These are phyloP conservation scores for Capsella bursapastoris DNA, from an alignment of 345 rosid species.

Conservation along the genomic window DNA sequence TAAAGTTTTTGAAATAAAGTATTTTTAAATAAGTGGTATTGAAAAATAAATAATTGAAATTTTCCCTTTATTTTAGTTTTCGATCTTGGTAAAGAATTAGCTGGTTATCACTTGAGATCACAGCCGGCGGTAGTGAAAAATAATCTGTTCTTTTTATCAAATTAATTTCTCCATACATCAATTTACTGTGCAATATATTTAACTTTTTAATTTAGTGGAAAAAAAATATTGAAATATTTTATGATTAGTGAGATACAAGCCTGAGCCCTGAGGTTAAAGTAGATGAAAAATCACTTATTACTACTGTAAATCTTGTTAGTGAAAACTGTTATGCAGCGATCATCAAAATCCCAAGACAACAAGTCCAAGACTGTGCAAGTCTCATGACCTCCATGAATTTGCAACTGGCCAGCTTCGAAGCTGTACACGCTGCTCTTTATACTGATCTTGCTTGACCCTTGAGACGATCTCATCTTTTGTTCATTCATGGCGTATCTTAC, in stretches of 20 bases:
- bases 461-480: conserved; percentile 37
- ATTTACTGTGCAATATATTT: not conserved
- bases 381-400: conserved; percentile 57
- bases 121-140: too few relatives aligned
- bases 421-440: conserved; percentile 46
- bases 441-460: conserved; percentile 67
- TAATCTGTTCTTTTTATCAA: not conserved
- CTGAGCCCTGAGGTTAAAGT: not conserved
- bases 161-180: conserved; percentile 1
- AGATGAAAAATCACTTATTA: conserved; percentile 8
- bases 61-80: too few relatives aligned
- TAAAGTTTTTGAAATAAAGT: too few relatives aligned
- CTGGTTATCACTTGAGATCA: too few relatives aligned
- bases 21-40: too few relatives aligned
- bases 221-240: not conserved
- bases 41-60: too few relatives aligned
- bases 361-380: conserved; percentile 48
- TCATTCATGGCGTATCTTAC: conserved; percentile 53
- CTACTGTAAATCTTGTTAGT: not conserved
- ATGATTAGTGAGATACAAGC: not conserved
- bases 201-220: not conserved
- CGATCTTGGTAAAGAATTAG: too few relatives aligned
- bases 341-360: conserved; percentile 56
- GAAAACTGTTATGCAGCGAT: conserved; percentile 28
- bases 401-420: conserved; percentile 57